Conservation (phyloP, 2,329 filamentous ascomycete species). For the Neocucurbitaria cava region DNA sequence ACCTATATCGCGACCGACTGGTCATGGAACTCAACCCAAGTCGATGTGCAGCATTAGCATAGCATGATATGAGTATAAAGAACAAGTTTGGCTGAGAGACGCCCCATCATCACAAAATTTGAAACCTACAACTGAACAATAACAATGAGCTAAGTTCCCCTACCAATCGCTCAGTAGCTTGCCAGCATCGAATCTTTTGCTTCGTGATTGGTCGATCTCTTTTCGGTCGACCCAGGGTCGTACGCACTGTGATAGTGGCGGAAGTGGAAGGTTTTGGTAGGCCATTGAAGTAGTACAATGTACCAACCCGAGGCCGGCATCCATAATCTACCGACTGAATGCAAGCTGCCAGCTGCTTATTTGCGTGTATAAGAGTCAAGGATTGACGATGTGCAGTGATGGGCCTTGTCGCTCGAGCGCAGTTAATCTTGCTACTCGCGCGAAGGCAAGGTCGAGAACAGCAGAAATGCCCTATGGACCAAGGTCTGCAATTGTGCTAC, state of each 20-base stretch:
- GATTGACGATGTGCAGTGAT: background rate
- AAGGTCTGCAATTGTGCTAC: background rate
- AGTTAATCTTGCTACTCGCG: background rate
- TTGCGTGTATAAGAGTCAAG: background rate
- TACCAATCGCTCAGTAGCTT: background rate
- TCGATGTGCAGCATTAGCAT: background rate
- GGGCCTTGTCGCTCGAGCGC: background rate
- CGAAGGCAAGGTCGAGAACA: background rate
- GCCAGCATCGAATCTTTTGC: background rate
- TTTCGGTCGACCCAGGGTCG: background rate
- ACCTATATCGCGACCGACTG: background rate
- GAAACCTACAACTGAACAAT: background rate
- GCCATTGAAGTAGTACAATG: constrained; percentile 2
- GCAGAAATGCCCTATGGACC: background rate
- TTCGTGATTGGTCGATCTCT: background rate
- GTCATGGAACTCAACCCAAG: no score
- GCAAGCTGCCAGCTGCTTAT: background rate
- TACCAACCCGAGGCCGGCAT: background rate
- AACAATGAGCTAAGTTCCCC: no score
- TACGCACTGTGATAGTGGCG: background rate
- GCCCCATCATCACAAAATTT: background rate
- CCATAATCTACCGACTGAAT: constrained; percentile 4
- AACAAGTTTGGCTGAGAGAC: background rate
- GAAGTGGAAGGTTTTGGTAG: constrained; percentile 4
- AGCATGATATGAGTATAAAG: background rate